Evolutionary conservation across 2,329 filamentous ascomycete genomes (phyloP).

Genomic region (Aspergillus jensenii): DNA sequence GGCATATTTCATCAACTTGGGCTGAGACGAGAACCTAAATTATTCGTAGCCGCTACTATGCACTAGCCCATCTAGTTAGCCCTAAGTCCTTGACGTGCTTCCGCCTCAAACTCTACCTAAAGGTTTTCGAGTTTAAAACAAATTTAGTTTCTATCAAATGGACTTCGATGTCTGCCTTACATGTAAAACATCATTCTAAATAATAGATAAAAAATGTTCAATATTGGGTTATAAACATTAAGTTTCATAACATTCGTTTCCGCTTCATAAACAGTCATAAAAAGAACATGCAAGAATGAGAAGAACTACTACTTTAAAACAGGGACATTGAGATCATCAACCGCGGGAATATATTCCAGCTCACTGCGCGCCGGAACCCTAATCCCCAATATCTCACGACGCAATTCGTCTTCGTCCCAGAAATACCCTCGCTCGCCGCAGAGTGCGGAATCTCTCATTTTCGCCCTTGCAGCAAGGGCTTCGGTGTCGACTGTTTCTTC

Average conservation of each 20-base stretch:
- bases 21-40: too few relatives aligned
- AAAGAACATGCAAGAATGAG: neutral
- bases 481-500: slow-evolving; percentile 20
- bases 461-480: slow-evolving; percentile 25
- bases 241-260: neutral
- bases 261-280: neutral
- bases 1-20: neutral
- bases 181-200: too few relatives aligned
- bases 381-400: slow-evolving; percentile 23
- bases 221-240: neutral
- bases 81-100: too few relatives aligned
- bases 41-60: neutral
- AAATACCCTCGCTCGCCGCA: slow-evolving; percentile 14
- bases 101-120: too few relatives aligned
- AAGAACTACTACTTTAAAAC: slow-evolving; percentile 11
- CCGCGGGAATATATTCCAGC: neutral
- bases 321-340: slow-evolving; percentile 14
- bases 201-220: too few relatives aligned
- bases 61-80: neutral
- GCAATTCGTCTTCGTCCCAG: slow-evolving; percentile 31
- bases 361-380: slow-evolving; percentile 1
- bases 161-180: too few relatives aligned
- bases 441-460: slow-evolving; percentile 6
- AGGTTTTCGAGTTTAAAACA: too few relatives aligned
- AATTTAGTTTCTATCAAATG: too few relatives aligned